Conservation (phyloP, 1,284 basidiomycete species). For the Malassezia restricta region DNA sequence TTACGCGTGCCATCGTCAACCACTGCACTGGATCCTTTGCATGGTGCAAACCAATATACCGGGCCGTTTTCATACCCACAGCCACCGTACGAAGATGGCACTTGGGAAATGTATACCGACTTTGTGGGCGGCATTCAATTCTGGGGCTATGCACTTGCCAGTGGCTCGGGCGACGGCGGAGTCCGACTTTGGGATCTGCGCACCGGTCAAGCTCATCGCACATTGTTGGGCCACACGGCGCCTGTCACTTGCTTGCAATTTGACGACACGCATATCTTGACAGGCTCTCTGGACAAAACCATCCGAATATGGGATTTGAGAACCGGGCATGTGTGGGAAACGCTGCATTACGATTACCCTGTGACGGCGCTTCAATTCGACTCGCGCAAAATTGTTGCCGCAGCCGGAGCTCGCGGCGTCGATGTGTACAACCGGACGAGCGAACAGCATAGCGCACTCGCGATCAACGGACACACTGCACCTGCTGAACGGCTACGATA, state of each 20-base stretch:
- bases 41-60: conserved; percentile 44
- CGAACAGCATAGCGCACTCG: conserved; percentile 68
- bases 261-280: conserved; percentile 84
- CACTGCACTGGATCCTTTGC: background rate
- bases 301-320: conserved; percentile 69
- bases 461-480: conserved; percentile 78
- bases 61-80: conserved; percentile 57
- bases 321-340: conserved; percentile 73
- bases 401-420: conserved; percentile 82
- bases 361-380: conserved; percentile 88
- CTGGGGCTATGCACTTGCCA: conserved; percentile 95
- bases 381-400: conserved; percentile 79
- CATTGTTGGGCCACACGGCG: conserved; percentile 79
- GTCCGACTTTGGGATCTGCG: conserved; percentile 99
- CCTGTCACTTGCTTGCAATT: conserved; percentile 93
- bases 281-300: conserved; percentile 86
- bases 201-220: conserved; percentile 90
- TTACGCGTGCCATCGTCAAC: background rate
- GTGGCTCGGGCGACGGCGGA: conserved; percentile 88
- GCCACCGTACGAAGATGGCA: conserved; percentile 75
- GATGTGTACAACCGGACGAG: conserved; percentile 95
- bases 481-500: conserved; percentile 83
- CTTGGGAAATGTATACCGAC: conserved; percentile 86
- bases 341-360: conserved; percentile 77
- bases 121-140: conserved; percentile 96